These are phyloP conservation scores for Ganoderma meredithae DNA, from an alignment of 1,284 basidiomycete genomes.

Conservation along the genomic window DNA sequence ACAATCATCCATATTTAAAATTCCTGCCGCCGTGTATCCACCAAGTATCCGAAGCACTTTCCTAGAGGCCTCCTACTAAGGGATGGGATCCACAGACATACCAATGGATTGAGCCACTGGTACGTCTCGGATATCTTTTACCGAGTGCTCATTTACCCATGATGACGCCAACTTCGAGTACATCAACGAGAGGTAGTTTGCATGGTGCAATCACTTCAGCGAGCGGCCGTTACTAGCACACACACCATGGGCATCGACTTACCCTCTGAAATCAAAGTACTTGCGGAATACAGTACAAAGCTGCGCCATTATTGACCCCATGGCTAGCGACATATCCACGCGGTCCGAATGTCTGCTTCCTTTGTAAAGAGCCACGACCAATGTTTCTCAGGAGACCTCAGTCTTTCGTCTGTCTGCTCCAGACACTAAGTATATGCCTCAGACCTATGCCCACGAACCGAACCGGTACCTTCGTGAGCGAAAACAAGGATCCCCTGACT, in stretches of 20 bases:
- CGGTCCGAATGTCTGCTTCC: neutral
- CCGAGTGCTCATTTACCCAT: neutral
- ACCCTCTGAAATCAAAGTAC: neutral
- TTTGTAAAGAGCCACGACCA: neutral
- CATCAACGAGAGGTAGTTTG: neutral
- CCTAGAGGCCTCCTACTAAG: neutral
- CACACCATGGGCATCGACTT: neutral
- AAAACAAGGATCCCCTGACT: neutral
- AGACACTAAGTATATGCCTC: neutral
- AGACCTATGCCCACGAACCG: neutral
- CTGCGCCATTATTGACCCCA: neutral
- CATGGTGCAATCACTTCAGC: no score
- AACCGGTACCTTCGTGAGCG: neutral
- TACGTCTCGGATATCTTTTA: neutral
- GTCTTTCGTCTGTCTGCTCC: neutral
- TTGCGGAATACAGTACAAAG: neutral
- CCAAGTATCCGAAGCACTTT: neutral
- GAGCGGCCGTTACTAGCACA: neutral
- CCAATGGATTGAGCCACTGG: neutral
- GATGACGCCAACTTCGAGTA: neutral
- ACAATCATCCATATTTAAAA: neutral
- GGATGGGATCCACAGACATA: neutral
- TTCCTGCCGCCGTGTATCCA: neutral
- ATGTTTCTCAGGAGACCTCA: neutral
- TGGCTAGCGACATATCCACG: neutral